Evolutionary conservation across 2,329 filamentous ascomycete genomes (phyloP), one percentile per base, ranked within the genome.

Genomic region (Sordariomycetes sp.): DNA sequence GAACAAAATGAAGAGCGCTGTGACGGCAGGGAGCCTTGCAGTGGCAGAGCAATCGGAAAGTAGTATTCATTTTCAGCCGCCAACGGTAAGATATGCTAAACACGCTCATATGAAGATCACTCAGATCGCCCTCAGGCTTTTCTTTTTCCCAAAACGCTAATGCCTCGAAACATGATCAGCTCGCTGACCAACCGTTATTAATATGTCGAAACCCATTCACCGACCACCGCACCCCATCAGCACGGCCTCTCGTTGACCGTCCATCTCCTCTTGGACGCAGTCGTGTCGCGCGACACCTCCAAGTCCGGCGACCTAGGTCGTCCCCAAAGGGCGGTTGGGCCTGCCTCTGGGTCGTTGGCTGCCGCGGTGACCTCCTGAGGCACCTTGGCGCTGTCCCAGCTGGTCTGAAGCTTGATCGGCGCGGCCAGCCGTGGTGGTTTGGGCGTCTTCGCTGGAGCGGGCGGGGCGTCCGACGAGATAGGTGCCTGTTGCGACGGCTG

Each of bases 181-280:
- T n/a, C n/a, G n/a, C n/a, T n/a, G n/a, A n/a, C n/a, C n/a, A n/a
- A n/a, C n/a, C n/a, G n/a, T n/a, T n/a, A n/a, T n/a, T n/a, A n/a
- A n/a, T n/a, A n/a, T n/a, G n/a, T n/a, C n/a, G n/a, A n/a, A n/a
- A n/a, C n/a, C n/a, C n/a, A n/a, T n/a, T n/a, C 16, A 35, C 12
- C 21, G 21, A 26, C 11, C n/a, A 8, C 16, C 19, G 4, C 19
- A 25, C 14, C 11, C 12, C 6, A 11, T 36, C 36, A 39, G 10
- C 28, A 21, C 8, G 19, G 12, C 11, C 55, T 59, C 44, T 75
- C 70, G 30, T 63, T 72, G 5, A 74, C 63, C 16, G 70, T 73
- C 72, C 72, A 76, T 17, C 71, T 59, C 33, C 71, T 53, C 52
- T 75, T 75, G 2, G 60, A 55, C 15, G 59, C 55, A 21, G 57